These are phyloP conservation scores for Rhynchospora pubera DNA, from an alignment of 176 grass and related monocot genomes.

Conservation along the genomic window DNA sequence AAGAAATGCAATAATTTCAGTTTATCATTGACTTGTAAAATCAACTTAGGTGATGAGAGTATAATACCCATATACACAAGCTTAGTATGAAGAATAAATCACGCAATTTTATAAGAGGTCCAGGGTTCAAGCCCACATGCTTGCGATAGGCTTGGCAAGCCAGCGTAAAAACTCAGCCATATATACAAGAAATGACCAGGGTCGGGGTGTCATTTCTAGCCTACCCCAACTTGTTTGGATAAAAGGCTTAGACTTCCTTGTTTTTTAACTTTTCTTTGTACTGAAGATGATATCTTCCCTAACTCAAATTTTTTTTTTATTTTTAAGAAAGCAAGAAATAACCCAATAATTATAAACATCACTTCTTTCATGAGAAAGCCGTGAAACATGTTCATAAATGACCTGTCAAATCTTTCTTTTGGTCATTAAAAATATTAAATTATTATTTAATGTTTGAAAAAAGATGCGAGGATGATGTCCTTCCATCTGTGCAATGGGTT, in stretches of 20 bases:
- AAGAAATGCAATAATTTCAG: background rate
- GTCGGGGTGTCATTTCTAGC: no score
- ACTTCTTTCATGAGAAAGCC: background rate
- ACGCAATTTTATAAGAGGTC: background rate
- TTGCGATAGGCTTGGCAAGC: no score
- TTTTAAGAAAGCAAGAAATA: background rate
- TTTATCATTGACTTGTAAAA: background rate
- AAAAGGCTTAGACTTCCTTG: no score
- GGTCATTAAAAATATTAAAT: background rate
- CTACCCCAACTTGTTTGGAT: no score
- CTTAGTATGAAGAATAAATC: background rate
- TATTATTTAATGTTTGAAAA: constrained; percentile 1
- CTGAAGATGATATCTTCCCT: background rate
- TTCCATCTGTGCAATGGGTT: constrained; percentile 85
- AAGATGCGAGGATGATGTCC: constrained; percentile 84
- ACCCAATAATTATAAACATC: background rate
- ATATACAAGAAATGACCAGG: no score
- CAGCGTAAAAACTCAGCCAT: no score
- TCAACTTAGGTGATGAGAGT: background rate
- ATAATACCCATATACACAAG: background rate
- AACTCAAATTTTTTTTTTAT: background rate
- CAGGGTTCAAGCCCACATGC: no score
- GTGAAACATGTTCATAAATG: background rate
- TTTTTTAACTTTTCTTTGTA: background rate
- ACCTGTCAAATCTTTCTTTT: background rate